phyloP scores from a whole-genome alignment of 1,139 yeast species.

The Kodamaea fungicola region DNA sequence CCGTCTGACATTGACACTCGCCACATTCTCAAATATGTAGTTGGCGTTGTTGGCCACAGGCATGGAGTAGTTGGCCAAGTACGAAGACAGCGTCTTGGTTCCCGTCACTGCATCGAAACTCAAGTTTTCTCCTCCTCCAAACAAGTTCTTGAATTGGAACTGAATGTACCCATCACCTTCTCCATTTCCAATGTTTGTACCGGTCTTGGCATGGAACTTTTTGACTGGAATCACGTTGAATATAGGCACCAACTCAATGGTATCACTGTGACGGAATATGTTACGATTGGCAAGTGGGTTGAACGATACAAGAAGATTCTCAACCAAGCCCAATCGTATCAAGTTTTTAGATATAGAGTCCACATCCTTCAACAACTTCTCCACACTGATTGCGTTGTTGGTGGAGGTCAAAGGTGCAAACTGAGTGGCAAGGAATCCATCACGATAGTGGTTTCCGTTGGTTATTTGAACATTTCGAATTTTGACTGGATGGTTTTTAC shows the following conservation, averaged over 20 bases:
- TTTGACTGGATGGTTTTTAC: slow-evolving; percentile 42
- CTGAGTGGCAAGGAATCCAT: slow-evolving; percentile 50
- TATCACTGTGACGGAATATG: slow-evolving; percentile 17
- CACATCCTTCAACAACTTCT: slow-evolving; percentile 32
- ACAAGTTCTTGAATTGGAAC: slow-evolving; percentile 68
- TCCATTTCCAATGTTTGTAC: slow-evolving; percentile 92
- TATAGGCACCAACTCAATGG: slow-evolving; percentile 51
- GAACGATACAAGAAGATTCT: slow-evolving; percentile 39
- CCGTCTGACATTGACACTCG: slow-evolving; percentile 56
- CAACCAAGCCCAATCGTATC: slow-evolving; percentile 40
- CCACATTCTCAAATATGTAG: slow-evolving; percentile 53
- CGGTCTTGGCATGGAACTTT: slow-evolving; percentile 74
- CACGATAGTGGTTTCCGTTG: slow-evolving; percentile 52
- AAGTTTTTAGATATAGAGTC: slow-evolving; percentile 46
- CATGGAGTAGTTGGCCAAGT: slow-evolving; percentile 56
- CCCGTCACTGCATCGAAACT: slow-evolving; percentile 77
- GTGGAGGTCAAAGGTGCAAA: slow-evolving; percentile 43
- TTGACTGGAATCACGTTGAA: slow-evolving; percentile 59
- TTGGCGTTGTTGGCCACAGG: slow-evolving; percentile 56
- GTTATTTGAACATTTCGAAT: slow-evolving; percentile 50
- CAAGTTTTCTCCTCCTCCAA: slow-evolving; percentile 86
- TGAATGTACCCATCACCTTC: slow-evolving; percentile 92
- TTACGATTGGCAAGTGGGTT: slow-evolving; percentile 30
- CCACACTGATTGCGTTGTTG: slow-evolving; percentile 30
- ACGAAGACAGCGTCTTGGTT: slow-evolving; percentile 74